Evolutionary conservation across 208 protist genomes (phyloP), one percentile per base, ranked within the genome.

Genomic region (Blechomonas ayalai): DNA sequence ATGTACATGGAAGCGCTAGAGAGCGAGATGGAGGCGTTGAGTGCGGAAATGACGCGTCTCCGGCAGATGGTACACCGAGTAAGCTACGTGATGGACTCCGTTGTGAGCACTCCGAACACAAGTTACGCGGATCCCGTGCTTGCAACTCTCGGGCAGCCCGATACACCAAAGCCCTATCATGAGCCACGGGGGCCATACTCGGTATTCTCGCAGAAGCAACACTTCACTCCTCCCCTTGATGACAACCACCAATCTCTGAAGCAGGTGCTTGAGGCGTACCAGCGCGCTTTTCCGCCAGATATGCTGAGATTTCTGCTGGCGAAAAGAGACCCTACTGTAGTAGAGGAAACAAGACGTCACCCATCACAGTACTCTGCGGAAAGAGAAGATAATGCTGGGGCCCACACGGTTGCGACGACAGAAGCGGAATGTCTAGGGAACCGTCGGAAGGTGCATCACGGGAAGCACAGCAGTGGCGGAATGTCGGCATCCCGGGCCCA

Each of bases 1-100:
- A 88, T 90, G 77, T 72, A 86, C 38, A 80, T 89, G 73, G 62
- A 88, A 50, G 59, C 76, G 13, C 55, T 95, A 8, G 76, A 95
- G 45, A 66, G 62, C 15, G 86, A 95, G 57, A 77, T 95, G 32
- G 78, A 87, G 56, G 67, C 73, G 10, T 73, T 95, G 19, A 72
- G 67, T 25, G 76, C 70, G 8, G 82, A 95, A 56, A 72, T 95
- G 43, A 87, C 72, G 23, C 78, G 86, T 10, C 67, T 95, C 9
- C 86, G 82, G 7, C 55, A 88, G 31, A 91, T 95, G 79, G 60
- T 95, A 46, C 67, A 84, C 50, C 67, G 75, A 24, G 52, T 90
- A 12, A 77, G 65, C 10, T 56, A 84, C 24, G 60, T 69, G 6
- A 82, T 74, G 67, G 65, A 74, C 24, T n/a, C n/a, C n/a, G 25